A percentile compares a stretch with the other conserved stretches of the same genome.
phyloP scores from a whole-genome alignment of 2,329 filamentous ascomycete species.

The Chaetomium sp. region DNA sequence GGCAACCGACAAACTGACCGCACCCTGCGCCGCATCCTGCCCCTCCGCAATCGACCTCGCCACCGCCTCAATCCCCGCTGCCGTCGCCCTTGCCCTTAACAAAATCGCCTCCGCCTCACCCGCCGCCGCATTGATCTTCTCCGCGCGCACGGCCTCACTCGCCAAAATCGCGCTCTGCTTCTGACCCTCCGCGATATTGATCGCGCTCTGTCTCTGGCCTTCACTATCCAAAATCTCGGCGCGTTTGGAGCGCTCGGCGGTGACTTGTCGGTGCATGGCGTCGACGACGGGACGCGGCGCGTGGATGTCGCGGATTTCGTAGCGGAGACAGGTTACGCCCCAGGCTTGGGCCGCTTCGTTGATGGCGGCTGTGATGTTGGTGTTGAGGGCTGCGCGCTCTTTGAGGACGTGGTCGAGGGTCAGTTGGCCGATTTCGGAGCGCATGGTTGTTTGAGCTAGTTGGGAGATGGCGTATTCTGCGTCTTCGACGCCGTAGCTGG shows the following conservation, averaged over 20 bases:
- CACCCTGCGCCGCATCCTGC: conserved; percentile 68
- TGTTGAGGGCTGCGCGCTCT: conserved; percentile 91
- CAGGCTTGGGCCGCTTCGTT: conserved; percentile 96
- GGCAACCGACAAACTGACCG: conserved; percentile 80
- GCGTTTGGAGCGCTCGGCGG: conserved; percentile 92
- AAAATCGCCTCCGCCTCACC: conserved; percentile 94
- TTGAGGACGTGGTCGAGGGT: conserved; percentile 96
- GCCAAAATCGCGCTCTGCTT: conserved; percentile 97
- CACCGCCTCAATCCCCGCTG: conserved; percentile 80
- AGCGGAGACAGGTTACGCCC: conserved; percentile 92
- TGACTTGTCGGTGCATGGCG: conserved; percentile 98
- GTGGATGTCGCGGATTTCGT: conserved; percentile 98
- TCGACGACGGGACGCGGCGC: conserved; percentile 88
- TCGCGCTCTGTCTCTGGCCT: conserved; percentile 91
- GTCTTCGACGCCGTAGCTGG: conserved; percentile 93
- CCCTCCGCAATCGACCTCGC: conserved; percentile 68
- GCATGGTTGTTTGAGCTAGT: conserved; percentile 97
- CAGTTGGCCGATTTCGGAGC: conserved; percentile 93
- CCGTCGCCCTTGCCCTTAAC: conserved; percentile 79
- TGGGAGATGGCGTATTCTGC: conserved; percentile 98
- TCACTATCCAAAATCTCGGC: conserved; percentile 97
- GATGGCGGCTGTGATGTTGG: conserved; percentile 97
- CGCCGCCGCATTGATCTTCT: conserved; percentile 86
- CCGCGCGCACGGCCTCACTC: conserved; percentile 80
- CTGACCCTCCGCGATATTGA: conserved; percentile 96